phyloP scores from a whole-genome alignment of 129 eudicot species.

The Centrapalus pauciflorus region DNA sequence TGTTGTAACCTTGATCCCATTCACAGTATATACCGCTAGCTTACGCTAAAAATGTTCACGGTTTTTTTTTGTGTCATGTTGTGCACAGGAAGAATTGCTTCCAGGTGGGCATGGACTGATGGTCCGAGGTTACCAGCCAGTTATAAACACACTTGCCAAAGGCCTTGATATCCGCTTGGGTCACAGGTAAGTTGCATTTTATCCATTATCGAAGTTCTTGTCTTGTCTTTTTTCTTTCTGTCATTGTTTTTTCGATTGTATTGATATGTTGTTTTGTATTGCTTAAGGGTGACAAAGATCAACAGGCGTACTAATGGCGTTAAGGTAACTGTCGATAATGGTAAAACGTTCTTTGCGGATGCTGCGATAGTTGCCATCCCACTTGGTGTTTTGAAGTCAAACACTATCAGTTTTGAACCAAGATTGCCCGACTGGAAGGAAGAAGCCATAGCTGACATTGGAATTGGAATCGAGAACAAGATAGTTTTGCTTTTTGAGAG shows the following conservation, averaged over 20 bases:
- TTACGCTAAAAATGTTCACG: slow-evolving; percentile 4
- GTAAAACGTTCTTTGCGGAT: slow-evolving; percentile 74
- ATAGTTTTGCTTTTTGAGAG: slow-evolving; percentile 71
- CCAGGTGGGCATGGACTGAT: slow-evolving; percentile 99
- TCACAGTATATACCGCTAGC: neutral
- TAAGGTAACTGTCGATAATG: slow-evolving; percentile 73
- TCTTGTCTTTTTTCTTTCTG: too few species aligned
- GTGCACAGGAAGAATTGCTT: slow-evolving; percentile 75
- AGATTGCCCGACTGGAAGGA: slow-evolving; percentile 90
- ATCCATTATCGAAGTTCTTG: neutral
- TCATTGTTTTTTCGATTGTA: too few species aligned
- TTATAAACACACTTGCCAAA: slow-evolving; percentile 86
- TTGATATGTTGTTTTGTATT: neutral
- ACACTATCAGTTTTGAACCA: slow-evolving; percentile 71
- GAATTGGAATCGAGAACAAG: slow-evolving; percentile 94
- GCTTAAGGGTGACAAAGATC: slow-evolving; percentile 60
- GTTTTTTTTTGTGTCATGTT: slow-evolving; percentile 4
- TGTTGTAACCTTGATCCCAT: neutral
- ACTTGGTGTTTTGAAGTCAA: slow-evolving; percentile 87
- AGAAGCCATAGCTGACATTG: slow-evolving; percentile 80
- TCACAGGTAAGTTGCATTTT: slow-evolving; percentile 51
- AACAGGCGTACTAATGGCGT: slow-evolving; percentile 60
- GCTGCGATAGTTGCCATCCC: slow-evolving; percentile 85
- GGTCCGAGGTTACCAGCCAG: slow-evolving; percentile 94
- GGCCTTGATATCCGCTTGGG: slow-evolving; percentile 80